A percentile compares a stretch with the other conserved stretches of the same genome.
Conservation (phyloP, 306 rosid species). For the Arachis stenosperma region DNA sequence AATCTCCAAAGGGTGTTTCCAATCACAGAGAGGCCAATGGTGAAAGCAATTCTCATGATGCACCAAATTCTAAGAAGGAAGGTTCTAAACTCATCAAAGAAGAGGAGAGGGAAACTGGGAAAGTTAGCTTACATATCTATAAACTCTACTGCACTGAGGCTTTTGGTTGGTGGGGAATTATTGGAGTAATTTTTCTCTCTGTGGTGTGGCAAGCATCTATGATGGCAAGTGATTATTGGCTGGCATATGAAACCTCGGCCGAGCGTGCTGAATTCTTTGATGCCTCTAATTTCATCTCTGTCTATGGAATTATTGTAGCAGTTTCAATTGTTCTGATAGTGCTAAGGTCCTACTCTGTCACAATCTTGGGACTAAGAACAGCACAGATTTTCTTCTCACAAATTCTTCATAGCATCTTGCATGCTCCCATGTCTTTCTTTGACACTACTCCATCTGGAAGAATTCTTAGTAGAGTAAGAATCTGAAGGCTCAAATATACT, state of each 20-base stretch:
- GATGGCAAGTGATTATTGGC: constrained; percentile 91
- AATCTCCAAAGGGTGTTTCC: constrained; percentile 46
- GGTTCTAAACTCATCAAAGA: constrained; percentile 90
- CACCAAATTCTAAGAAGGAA: constrained; percentile 53
- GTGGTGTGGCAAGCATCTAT: constrained; percentile 73
- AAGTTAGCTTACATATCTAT: constrained; percentile 71
- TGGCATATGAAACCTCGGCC: constrained; percentile 84
- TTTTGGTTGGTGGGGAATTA: constrained; percentile 89
- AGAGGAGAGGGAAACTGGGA: constrained; percentile 91
- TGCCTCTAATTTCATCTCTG: constrained; percentile 60
- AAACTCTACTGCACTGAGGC: constrained; percentile 92
- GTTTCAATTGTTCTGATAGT: constrained; percentile 53
- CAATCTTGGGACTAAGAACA: constrained; percentile 73
- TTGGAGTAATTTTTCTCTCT: constrained; percentile 50
- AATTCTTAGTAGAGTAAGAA: constrained; percentile 87
- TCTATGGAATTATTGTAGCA: constrained; percentile 57
- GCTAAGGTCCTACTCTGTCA: constrained; percentile 52
- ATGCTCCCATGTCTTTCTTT: constrained; percentile 97
- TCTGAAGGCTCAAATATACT: constrained; percentile 5
- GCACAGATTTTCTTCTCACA: constrained; percentile 74
- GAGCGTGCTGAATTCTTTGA: constrained; percentile 58
- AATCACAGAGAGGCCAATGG: constrained; percentile 53
- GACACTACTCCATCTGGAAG: constrained; percentile 99
- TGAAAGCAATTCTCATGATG: constrained; percentile 57
- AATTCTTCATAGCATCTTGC: constrained; percentile 79